A percentile compares a stretch with the other conserved stretches of the same genome.
Evolutionary conservation across 2,329 filamentous ascomycete species (phyloP).

Genomic region (Colletotrichum liriopes): DNA sequence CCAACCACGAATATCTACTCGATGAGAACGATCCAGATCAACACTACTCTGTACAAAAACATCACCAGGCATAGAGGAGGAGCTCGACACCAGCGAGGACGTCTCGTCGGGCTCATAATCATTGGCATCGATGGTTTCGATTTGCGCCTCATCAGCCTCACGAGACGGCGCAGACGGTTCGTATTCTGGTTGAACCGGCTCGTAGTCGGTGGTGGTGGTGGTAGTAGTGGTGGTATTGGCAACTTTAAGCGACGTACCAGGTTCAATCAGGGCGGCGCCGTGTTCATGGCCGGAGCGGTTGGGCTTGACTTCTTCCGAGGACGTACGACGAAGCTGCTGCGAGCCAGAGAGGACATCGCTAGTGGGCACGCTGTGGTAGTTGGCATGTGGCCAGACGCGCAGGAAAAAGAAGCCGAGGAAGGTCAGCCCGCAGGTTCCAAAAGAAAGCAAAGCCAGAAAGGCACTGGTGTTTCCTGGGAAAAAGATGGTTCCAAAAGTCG

Average conservation of each 20-base stretch:
- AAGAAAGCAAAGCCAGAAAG: constrained; percentile 85
- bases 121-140: constrained; percentile 49
- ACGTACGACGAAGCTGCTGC: constrained; percentile 59
- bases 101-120: constrained; percentile 75
- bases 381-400: constrained; percentile 75
- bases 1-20: constrained; percentile 92
- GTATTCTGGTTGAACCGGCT: constrained; percentile 23
- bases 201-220: constrained; percentile 46
- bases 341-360: constrained; percentile 45
- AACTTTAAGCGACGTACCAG: constrained; percentile 72
- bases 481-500: constrained; percentile 80
- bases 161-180: constrained; percentile 36
- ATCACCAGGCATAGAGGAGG: constrained; percentile 67
- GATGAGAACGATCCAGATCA: constrained; percentile 82
- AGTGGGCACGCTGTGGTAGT: constrained; percentile 71
- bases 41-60: constrained; percentile 72
- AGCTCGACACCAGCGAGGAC: constrained; percentile 83
- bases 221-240: constrained; percentile 50
- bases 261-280: constrained; percentile 65
- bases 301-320: constrained; percentile 59
- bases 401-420: constrained; percentile 89
- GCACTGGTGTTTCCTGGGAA: constrained; percentile 88
- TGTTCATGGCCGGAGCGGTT: constrained; percentile 57
- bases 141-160: constrained; percentile 45
- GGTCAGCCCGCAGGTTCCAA: constrained; percentile 83